Evolutionary conservation across 2,329 filamentous ascomycete species (phyloP), one percentile per base, ranked within the genome.

Genomic region (Coniochaeta sp.): DNA sequence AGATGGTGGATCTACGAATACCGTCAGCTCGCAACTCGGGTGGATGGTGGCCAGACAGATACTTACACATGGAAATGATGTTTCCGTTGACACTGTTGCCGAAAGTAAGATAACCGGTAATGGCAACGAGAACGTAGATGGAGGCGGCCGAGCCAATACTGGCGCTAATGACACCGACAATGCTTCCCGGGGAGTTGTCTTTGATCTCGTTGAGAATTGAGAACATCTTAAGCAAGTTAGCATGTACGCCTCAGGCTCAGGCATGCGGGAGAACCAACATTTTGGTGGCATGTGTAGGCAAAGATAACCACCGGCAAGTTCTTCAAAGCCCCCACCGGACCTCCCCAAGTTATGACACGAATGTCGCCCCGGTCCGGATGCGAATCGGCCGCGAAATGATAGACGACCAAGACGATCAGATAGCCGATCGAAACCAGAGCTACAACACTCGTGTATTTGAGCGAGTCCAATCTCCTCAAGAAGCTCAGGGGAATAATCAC

Each of bases 201-300:
- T 85, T 82, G 66, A 99, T 91, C 75, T 99, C 95, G 69, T 99
- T 99, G 52, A 99, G 78, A 65, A 99, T 96, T 12, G 93, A 96
- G 73, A 99, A 99, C 95, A 99, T 99, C 90, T 95, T 66, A 0
- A 33, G 1, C 16, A 9, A 24, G 60, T 76, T 62, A 77, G 73
- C 60, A 68, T 58, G 43, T 1, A 17, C 1, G 1, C 1, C 2
- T 28, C 36, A 50, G 16, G 56, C 17, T 22, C 26, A 0, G 16
- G n/a, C 12, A 16, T 40, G 36, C 11, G 6, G 34, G 12, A 44
- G 22, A 38, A 70, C 85, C 65, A 77, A 95, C 91, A 72, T 99
- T 99, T 70, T 99, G 95, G 74, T 99, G 95, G 72, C 95, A 99
- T 1, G 95, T 99, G 73, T 98, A 99, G n/a, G 93, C 95, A 79